Conservation (phyloP, 495 filamentous ascomycete species). For the Trypethelium eluteriae region DNA sequence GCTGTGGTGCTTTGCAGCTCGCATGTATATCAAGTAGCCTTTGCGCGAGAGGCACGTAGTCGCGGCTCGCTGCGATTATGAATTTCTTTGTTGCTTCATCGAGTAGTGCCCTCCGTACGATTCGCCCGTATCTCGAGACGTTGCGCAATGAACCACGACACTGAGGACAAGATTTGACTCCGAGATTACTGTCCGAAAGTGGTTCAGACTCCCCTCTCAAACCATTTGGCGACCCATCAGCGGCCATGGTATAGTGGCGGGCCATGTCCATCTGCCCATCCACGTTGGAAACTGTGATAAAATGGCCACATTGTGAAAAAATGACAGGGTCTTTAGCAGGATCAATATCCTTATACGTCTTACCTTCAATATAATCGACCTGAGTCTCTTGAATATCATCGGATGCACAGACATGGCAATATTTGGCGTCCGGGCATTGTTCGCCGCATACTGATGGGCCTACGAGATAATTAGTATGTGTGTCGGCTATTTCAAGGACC, state of each 20-base stretch:
- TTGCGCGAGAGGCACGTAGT: constrained; percentile 46
- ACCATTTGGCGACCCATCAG: constrained; percentile 38
- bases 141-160: constrained; percentile 58
- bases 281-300: constrained; percentile 53
- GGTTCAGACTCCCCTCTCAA: constrained; percentile 41
- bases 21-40: constrained; percentile 33
- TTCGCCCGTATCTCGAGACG: constrained; percentile 58
- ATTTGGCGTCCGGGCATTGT: constrained; percentile 46
- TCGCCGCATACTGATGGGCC: constrained; percentile 63
- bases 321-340: constrained; percentile 54
- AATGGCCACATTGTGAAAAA: constrained; percentile 58
- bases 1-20: constrained; percentile 22
- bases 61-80: constrained; percentile 43
- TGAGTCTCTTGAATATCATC: constrained; percentile 38
- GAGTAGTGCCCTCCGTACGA: constrained; percentile 55
- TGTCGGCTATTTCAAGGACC: constrained; percentile 22
- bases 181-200: constrained; percentile 43
- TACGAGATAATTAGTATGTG: constrained; percentile 28
- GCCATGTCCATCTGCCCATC: constrained; percentile 59
- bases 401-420: constrained; percentile 50
- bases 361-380: constrained; percentile 49
- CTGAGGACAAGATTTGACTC: constrained; percentile 51
- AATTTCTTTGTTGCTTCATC: constrained; percentile 66
- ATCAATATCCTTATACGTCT: constrained; percentile 49
- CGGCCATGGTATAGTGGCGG: constrained; percentile 49